A percentile compares a stretch with the other conserved stretches of the same genome.
phyloP scores from a whole-genome alignment of 169 alveolate species.

The Cryptosporidium xiaoi region DNA sequence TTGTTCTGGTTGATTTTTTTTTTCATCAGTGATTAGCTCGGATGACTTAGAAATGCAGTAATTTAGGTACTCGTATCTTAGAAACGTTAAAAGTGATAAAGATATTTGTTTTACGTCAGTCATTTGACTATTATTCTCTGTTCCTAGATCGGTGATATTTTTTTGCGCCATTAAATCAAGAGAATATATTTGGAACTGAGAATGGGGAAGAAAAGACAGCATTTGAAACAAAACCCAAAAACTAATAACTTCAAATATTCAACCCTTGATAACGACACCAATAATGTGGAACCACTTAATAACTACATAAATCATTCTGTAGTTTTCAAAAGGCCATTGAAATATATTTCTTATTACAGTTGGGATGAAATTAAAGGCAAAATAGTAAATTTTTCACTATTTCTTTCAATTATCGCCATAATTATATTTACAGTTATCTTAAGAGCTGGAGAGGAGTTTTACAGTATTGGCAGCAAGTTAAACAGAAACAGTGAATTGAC shows the following conservation, averaged over 20 bases:
- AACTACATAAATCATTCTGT: background rate
- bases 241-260: background rate
- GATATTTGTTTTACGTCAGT: constrained; percentile 34
- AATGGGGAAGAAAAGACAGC: constrained; percentile 36
- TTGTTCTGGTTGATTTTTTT: background rate
- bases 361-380: constrained; percentile 30
- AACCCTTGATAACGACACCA: background rate
- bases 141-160: no score
- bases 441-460: constrained; percentile 66
- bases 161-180: background rate
- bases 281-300: background rate
- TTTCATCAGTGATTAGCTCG: constrained; percentile 40
- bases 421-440: constrained; percentile 21
- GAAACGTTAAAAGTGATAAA: constrained; percentile 44
- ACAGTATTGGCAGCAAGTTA: constrained; percentile 18
- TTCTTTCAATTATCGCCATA: constrained; percentile 4
- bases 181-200: background rate
- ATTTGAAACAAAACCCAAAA: constrained; percentile 1
- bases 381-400: constrained; percentile 15
- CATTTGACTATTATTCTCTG: constrained; percentile 4
- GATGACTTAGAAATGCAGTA: constrained; percentile 25
- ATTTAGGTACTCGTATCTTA: constrained; percentile 65
- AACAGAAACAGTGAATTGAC: constrained; percentile 75
- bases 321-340: background rate
- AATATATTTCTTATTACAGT: background rate